These are phyloP conservation scores for Verticillium dahliae DNA, from an alignment of 2,329 filamentous ascomycete genomes.

Conservation along the genomic window DNA sequence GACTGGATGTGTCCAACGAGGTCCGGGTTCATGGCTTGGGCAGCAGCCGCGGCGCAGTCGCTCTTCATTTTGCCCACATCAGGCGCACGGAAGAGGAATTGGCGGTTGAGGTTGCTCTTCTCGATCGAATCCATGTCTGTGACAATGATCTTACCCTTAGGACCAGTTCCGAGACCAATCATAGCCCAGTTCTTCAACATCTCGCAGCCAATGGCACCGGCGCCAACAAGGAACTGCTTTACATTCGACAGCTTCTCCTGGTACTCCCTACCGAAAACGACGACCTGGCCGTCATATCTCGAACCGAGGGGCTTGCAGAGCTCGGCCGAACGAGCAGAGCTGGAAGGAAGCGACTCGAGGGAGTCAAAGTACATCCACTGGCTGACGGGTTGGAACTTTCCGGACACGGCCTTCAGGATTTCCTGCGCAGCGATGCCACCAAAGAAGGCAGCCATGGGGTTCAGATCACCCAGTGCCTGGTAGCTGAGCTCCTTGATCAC, in stretches of 20 bases:
- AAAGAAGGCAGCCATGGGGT: conserved; percentile 89
- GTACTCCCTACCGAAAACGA: conserved; percentile 87
- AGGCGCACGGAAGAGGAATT: conserved; percentile 89
- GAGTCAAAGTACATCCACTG: conserved; percentile 99
- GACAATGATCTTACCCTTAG: conserved; percentile 81
- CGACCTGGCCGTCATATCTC: conserved; percentile 95
- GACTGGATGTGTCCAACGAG: conserved; percentile 78
- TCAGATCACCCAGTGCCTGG: conserved; percentile 86
- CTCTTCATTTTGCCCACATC: conserved; percentile 97
- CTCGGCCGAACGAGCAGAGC: conserved; percentile 70
- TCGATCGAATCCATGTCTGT: conserved; percentile 99
- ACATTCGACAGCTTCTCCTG: conserved; percentile 90
- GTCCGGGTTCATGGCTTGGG: conserved; percentile 92
- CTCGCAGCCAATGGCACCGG: conserved; percentile 95
- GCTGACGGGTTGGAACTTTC: conserved; percentile 92
- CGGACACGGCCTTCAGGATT: conserved; percentile 91
- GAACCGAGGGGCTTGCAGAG: conserved; percentile 78
- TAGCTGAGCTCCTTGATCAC: conserved; percentile 88
- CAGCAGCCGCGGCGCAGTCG: conserved; percentile 84
- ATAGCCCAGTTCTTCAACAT: conserved; percentile 99
- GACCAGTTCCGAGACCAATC: conserved; percentile 88
- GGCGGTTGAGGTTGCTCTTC: conserved; percentile 96
- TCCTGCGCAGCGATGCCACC: conserved; percentile 92
- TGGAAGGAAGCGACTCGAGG: conserved; percentile 84
- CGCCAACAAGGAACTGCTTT: conserved; percentile 90